Evolutionary conservation across 2,329 filamentous ascomycete species (phyloP), one percentile per base, ranked within the genome.

Genomic region (Pestalotiopsis sp.): DNA sequence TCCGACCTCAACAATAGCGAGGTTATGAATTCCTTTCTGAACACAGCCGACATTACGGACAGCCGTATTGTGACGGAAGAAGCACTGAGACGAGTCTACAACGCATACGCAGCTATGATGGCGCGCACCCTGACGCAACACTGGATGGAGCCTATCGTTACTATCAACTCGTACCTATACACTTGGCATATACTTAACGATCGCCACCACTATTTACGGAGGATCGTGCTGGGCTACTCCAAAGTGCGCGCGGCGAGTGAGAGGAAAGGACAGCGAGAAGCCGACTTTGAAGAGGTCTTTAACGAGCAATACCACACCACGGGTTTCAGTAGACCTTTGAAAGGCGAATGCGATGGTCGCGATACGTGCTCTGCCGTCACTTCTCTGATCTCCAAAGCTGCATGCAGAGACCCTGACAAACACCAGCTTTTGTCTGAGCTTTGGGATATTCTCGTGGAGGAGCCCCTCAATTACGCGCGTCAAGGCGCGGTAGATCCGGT

Each of bases 171-270:
- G 7, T 25, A 66, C 27, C 59, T 76, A n/a, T 75, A 71, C 68
- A 71, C 65, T 7, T 76, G 74, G 74, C 73, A 76, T 52, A 75
- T 76, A 38, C 65, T 71, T 31, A 76, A 76, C 62, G 67, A 76
- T 59, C 67, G 74, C 27, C 74, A 59, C 12, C 57, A 59, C 57
- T 59, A 27, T 14, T 25, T 59, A 2, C 23, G 57, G 6, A 25
- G 57, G 3, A 31, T 59, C 3, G 57, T 59, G 3, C 23, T 59
- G 2, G 57, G 57, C 6, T 59, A 59, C 23, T n/a, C 57, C 12
- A 59, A 59, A 12, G 11, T 59, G 14, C 57, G 57, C 2, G 25
- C 9, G 4, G n/a, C 27, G 2, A 12, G 74, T 39, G 65, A 36
- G 23, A 36, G 65, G 17, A 58, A 49, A 11, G 67, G 67, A 23